A percentile compares a stretch with the other conserved stretches of the same genome.
Conservation (phyloP, 2,329 filamentous ascomycete genomes). For the Hypocreales sp. region DNA sequence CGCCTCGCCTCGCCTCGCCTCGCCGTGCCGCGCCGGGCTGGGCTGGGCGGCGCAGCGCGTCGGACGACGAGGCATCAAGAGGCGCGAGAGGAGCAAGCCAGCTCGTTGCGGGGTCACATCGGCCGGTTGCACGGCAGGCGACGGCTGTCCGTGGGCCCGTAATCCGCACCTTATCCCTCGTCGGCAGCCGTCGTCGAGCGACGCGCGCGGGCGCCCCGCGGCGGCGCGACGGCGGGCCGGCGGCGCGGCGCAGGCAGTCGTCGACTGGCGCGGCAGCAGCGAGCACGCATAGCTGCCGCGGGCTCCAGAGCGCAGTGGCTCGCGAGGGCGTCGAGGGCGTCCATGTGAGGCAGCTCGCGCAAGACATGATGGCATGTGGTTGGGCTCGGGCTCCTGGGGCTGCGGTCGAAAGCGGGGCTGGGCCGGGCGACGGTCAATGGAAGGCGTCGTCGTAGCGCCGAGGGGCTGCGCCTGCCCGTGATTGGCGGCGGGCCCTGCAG, state of each 20-base stretch:
- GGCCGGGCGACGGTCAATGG: conserved; percentile 13
- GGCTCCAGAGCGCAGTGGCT: no score
- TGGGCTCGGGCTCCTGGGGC: conserved; percentile 10
- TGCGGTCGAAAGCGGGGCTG: conserved; percentile 14
- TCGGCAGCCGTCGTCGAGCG: no score
- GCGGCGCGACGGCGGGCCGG: no score
- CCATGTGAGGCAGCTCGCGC: no score
- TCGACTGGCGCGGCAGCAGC: no score
- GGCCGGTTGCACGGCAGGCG: conserved; percentile 6
- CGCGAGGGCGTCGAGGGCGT: no score
- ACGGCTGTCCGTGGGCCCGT: conserved; percentile 2
- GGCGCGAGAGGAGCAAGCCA: not conserved
- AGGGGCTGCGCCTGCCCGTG: conserved; percentile 12
- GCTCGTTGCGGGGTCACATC: conserved; percentile 5
- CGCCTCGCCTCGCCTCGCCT: not conserved
- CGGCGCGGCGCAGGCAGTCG: no score
- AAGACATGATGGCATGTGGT: conserved; percentile 14
- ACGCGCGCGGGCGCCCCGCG: no score
- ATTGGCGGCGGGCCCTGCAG: conserved; percentile 19
- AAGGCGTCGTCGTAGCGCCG: conserved; percentile 17
- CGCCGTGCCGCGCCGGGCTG: not conserved
- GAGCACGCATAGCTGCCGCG: no score
- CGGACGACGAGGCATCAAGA: not conserved
- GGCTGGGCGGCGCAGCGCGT: not conserved
- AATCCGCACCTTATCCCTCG: no score